A percentile compares a stretch with the other conserved stretches of the same genome.
These are phyloP conservation scores for Populus pruinosa DNA, from an alignment of 345 rosid species.

Conservation along the genomic window DNA sequence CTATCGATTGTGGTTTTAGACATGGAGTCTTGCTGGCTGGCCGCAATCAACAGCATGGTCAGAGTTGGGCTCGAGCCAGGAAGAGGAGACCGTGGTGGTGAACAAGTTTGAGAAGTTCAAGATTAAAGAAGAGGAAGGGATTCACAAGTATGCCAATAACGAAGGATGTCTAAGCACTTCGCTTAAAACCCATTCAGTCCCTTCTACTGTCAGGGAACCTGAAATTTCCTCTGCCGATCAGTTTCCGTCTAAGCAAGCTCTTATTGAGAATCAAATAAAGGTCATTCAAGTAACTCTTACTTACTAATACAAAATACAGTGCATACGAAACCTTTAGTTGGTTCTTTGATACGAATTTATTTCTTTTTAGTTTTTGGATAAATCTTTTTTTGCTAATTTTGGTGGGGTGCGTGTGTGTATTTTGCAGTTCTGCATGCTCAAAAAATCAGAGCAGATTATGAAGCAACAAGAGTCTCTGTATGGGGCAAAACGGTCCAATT, in stretches of 20 bases:
- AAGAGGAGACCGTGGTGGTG: constrained; percentile 11
- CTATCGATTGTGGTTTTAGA: constrained; percentile 16
- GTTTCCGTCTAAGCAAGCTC: constrained; percentile 49
- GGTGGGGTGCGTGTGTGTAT: neutral
- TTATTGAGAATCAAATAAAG: constrained; percentile 57
- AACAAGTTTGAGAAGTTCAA: constrained; percentile 34
- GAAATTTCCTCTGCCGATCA: neutral
- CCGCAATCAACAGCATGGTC: constrained; percentile 47
- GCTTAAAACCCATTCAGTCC: constrained; percentile 10
- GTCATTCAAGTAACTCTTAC: constrained; percentile 39
- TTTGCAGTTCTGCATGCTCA: constrained; percentile 38
- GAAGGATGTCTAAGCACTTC: constrained; percentile 1
- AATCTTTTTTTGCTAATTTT: neutral
- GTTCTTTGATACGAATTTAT: neutral
- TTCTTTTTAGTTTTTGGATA: too few relatives aligned
- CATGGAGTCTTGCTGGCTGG: constrained; percentile 33
- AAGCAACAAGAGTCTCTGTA: constrained; percentile 13
- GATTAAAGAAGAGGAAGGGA: constrained; percentile 15
- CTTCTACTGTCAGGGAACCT: constrained; percentile 2
- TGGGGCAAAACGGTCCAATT: neutral
- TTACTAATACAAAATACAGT: too few relatives aligned
- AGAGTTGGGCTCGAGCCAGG: constrained; percentile 32
- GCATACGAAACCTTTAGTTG: too few relatives aligned
- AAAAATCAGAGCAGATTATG: constrained; percentile 35
- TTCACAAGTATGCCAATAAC: neutral